Evolutionary conservation across 2,329 filamentous ascomycete species (phyloP), one percentile per base, ranked within the genome.

Genomic region (Hirsutella rhossiliensis): DNA sequence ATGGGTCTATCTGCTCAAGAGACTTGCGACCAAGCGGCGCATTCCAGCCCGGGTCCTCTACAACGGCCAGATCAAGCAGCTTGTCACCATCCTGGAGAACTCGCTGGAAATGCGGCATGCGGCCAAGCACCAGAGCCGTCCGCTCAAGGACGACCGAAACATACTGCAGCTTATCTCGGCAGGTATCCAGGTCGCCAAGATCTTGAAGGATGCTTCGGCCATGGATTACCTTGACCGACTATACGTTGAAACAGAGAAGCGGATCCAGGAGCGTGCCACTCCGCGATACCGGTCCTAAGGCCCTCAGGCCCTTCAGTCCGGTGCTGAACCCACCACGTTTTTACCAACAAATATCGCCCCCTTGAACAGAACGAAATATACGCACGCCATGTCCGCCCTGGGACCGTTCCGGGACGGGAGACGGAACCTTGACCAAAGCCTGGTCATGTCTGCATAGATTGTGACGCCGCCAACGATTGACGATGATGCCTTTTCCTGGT

Each of bases 11-110:
- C 75, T 94, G 46, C 71, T 94, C 52, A 92, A 92, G 66, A 76
- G 86, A 41, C 74, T 94, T 46, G 87, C 87, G 29, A 94, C 87
- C 30, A 92, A 90, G 67, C 76, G 87, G 52, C 79, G 87, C 49
- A 90, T 94, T 53, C 87, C 87, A 6, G 84, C 87, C 40, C 74
- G 86, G 45, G 84, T 92, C 18, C 69, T 94, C 38, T 92, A 90
- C 69, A 86, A 92, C 60, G 84, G 85, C 47, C 87, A 94, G 65
- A 94, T 94, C 65, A 92, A 90, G 66, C 86, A 92, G 63, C 80
- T 94, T 62, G 84, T 92, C 51, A 92, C 87, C 37, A 84, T 92
- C 28, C 67, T 94, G 54, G 87, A 94, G 59, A 94, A 92, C 64
- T 89, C 84, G 40, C 69, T 94, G 56, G 86, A 90, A 67, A 89